Evolutionary conservation across 73 alveolate genomes (phyloP), one percentile per base, ranked within the genome.

Genomic region (Paramecium primaurelia): DNA sequence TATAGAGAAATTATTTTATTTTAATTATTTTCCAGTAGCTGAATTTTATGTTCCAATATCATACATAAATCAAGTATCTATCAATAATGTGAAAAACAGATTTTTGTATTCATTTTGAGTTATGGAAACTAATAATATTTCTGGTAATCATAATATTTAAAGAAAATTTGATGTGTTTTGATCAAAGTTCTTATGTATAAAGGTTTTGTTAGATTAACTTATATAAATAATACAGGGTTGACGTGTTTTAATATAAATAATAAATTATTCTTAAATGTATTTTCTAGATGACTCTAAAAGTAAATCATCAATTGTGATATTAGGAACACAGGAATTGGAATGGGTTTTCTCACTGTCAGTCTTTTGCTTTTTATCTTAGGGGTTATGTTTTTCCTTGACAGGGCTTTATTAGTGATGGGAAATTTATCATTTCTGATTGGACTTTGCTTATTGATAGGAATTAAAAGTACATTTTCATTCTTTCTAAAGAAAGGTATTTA

Each of bases 341-440:
- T 73, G 87, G 87, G 87, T 73, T 73, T 73, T 73, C 87, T 73
- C 60, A 73, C 59, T 20, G 68, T 40, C 37, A 73, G 87, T 73
- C 59, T 73, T 34, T 25, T 34, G 59, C 58, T 73, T 3, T 73
- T 73, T 73, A 40, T 44, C 7, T 44, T 73, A 22, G 87, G 87
- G n/a, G 20, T 73, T 25, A 36, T 73, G 59, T 38, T 73, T 36
- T 73, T 73, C 34, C 47, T 73, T 11, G 87, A 73, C 28, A 34
- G 87, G 37, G 87, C 87, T 16, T 22, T 73, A 30, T 22, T 73
- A 30, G 60, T 73, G 37, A 36, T 73, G 87, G 87, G 87, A 6
- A 73, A 73, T 40, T 37, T 73, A 40, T 34, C 87, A 73, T 73
- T 73, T 44, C n/a, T 73, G 87, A 40, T 73, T 40, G 87, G 87